Evolutionary conservation across 73 alveolate genomes (phyloP), one percentile per base, ranked within the genome.

Genomic region (Paraurostyla sp.): DNA sequence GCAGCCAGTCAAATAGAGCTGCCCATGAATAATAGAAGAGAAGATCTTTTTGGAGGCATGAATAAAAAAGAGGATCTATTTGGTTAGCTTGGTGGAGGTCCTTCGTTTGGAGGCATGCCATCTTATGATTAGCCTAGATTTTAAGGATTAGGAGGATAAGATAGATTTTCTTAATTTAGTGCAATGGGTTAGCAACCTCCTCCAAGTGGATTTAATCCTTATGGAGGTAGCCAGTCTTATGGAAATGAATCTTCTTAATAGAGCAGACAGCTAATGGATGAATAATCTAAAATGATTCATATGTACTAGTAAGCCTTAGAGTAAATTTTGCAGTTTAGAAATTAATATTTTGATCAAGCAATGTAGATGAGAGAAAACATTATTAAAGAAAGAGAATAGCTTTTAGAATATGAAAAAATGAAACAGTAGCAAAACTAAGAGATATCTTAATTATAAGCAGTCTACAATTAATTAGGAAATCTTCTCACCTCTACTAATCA

Each of bases 11-110:
- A n/a, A n/a, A n/a, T n/a, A 9, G 78, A 60, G 4, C 50, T 60
- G 25, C 78, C 78, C 45, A 60, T 60, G 15, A 60, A 60, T 25
- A 60, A 60, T 60, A 60, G 78, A 60, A 60, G 50, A 30, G 78
- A 60, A 60, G 78, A 60, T 60, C 25, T 60, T 13, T 60, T 60
- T 60, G 78, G 78, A 60, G 25, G 32, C n/a, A n/a, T n/a, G n/a
- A 60, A 60, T 60, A 60, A 50, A 60, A 60, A 23, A 30, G 78
- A 60, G 32, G 78, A 60, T 60, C 25, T 60, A 23, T 60, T 60
- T 60, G 78, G 78, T 29, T n/a, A 27, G 32, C 33, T 52, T 52
- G 69, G 23, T 52, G 23, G 30, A 18, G 9, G 30, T 13, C 13
- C 38, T 52, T 13, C 9, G 36, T 52, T n/a, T 13, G 69, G 23